A percentile compares a stretch with the other conserved stretches of the same genome.
Evolutionary conservation across 805 yeast genomes (phyloP).

Genomic region (Grigorovia yakushimaensis): DNA sequence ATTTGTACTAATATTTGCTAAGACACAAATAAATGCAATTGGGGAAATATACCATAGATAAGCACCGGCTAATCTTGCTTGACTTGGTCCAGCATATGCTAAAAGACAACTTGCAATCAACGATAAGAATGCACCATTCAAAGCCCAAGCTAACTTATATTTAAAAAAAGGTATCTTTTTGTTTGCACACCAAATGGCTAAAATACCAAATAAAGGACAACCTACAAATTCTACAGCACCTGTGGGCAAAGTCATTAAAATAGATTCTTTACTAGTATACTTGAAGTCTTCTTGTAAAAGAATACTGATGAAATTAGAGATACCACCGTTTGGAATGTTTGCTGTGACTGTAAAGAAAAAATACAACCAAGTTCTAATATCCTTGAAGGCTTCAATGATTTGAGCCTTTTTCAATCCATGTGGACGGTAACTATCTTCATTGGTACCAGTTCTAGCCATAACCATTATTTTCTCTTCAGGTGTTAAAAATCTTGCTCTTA

Average conservation of each 20-base stretch:
- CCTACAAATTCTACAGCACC: conserved; percentile 38
- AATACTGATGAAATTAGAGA: conserved; percentile 39
- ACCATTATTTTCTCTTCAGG: conserved; percentile 36
- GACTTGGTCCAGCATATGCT: conserved; percentile 32
- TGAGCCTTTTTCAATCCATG: conserved; percentile 46
- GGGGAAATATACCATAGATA: conserved; percentile 29
- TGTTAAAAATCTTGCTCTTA: conserved; percentile 35
- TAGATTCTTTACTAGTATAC: conserved; percentile 31
- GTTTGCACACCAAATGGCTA: conserved; percentile 15
- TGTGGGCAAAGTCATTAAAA: conserved; percentile 37
- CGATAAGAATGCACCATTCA: conserved; percentile 25
- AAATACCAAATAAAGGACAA: conserved; percentile 22
- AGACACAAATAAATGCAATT: conserved; percentile 28
- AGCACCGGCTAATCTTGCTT: conserved; percentile 34
- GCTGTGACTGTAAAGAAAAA: conserved; percentile 34
- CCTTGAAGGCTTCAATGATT: conserved; percentile 40
- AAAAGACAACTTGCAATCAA: conserved; percentile 33
- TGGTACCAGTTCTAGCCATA: conserved; percentile 43
- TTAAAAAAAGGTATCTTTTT: conserved; percentile 13
- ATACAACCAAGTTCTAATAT: conserved; percentile 40
- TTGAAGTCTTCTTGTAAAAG: conserved; percentile 37
- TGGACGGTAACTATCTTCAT: conserved; percentile 51
- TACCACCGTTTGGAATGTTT: conserved; percentile 47
- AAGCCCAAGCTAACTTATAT: conserved; percentile 26
- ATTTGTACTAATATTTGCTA: conserved; percentile 35